These are phyloP conservation scores for Solanum boliviense DNA, from an alignment of 257 asterid genomes.

Conservation along the genomic window DNA sequence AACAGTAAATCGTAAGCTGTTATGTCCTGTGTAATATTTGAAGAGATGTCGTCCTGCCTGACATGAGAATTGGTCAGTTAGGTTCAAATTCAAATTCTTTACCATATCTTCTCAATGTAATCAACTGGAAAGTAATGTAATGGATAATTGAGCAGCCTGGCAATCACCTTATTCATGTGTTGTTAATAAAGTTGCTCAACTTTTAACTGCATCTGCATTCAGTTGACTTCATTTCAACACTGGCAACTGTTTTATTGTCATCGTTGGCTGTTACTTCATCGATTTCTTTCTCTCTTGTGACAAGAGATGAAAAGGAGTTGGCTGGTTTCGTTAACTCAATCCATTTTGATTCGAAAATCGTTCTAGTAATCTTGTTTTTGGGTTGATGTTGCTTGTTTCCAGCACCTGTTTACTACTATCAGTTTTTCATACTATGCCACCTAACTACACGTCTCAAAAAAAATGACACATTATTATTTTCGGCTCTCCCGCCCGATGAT, in stretches of 20 bases:
- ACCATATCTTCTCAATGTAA: slow-evolving; percentile 12
- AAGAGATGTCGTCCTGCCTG: slow-evolving; percentile 14
- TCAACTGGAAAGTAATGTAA: background rate
- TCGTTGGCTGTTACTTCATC: background rate
- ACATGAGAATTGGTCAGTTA: slow-evolving; percentile 1
- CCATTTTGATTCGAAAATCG: background rate
- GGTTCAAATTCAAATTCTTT: background rate
- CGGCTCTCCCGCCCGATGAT: background rate
- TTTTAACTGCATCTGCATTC: background rate
- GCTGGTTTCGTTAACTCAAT: background rate
- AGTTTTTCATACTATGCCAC: background rate
- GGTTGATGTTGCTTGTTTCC: background rate
- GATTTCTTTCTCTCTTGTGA: background rate
- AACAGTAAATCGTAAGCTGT: background rate
- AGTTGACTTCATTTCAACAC: background rate
- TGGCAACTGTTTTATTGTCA: background rate
- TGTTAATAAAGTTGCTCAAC: background rate
- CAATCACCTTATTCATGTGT: background rate
- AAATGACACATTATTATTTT: too few relatives aligned
- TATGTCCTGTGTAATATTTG: slow-evolving; percentile 5
- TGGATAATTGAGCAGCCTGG: background rate
- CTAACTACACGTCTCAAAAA: too few relatives aligned
- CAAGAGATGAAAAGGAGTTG: background rate
- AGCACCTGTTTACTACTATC: background rate
- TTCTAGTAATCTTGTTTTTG: background rate